Evolutionary conservation across 805 yeast species (phyloP).

Genomic region (Starmerella kuoi): DNA sequence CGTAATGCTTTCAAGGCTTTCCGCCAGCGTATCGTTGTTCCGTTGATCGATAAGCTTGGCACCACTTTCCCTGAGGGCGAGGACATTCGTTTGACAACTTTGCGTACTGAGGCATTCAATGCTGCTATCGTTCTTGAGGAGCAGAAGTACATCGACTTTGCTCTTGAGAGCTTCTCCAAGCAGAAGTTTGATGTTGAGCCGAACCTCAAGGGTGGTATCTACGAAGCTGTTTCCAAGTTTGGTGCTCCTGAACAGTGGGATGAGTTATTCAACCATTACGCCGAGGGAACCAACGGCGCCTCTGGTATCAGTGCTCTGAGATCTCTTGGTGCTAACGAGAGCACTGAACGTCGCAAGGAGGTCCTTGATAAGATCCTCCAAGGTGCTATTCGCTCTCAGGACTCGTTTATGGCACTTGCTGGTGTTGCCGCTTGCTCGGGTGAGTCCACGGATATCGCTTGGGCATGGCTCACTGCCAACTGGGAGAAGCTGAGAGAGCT

Average conservation of each 20-base stretch:
- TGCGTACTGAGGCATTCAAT: constrained; percentile 47
- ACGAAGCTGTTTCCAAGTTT: constrained; percentile 48
- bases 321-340: constrained; percentile 52
- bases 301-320: constrained; percentile 61
- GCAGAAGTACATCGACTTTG: constrained; percentile 27
- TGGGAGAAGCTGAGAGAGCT: constrained; percentile 57
- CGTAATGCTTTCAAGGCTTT: constrained; percentile 35
- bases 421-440: constrained; percentile 51
- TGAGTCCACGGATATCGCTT: constrained; percentile 40
- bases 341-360: constrained; percentile 41
- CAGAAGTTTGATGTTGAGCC: constrained; percentile 64
- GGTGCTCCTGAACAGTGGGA: constrained; percentile 58
- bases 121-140: constrained; percentile 28
- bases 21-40: constrained; percentile 42
- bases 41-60: constrained; percentile 47
- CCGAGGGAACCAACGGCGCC: constrained; percentile 47
- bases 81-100: constrained; percentile 44
- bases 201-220: constrained; percentile 55
- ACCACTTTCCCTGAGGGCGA: constrained; percentile 52
- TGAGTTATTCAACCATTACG: constrained; percentile 46
- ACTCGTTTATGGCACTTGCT: constrained; percentile 62
- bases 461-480: constrained; percentile 59
- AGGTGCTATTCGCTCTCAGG: constrained; percentile 52
- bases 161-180: constrained; percentile 36
- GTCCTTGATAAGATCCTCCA: constrained; percentile 46